Conservation (phyloP, 2,329 filamentous ascomycete species). For the Fonsecaea nubica region DNA sequence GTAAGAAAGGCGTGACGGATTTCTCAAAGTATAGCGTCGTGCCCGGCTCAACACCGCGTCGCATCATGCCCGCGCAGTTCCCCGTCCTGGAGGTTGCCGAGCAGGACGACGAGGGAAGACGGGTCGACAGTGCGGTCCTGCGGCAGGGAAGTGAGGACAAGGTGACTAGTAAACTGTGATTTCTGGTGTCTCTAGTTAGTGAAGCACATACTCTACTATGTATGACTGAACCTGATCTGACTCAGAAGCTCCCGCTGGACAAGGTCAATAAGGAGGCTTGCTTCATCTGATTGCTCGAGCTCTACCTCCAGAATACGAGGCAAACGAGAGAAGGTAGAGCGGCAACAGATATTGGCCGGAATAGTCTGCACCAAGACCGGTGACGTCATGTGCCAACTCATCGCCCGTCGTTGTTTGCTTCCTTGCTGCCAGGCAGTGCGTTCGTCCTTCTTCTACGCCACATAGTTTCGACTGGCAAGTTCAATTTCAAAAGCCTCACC, state of each 20-base stretch:
- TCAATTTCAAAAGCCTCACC: conserved; percentile 8
- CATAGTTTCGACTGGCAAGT: not conserved
- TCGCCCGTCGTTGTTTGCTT: conserved; percentile 6
- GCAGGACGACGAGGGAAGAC: conserved; percentile 78
- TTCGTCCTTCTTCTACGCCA: not conserved
- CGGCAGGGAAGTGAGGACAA: conserved; percentile 27
- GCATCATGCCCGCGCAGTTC: conserved; percentile 77
- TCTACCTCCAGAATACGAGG: too few relatives aligned
- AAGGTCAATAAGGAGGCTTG: too few relatives aligned
- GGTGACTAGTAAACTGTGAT: conserved; percentile 46
- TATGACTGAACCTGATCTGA: not conserved
- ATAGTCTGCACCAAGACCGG: too few relatives aligned
- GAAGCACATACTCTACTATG: not conserved
- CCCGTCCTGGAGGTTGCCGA: conserved; percentile 75
- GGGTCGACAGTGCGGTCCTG: conserved; percentile 68
- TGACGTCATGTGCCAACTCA: conserved; percentile 9
- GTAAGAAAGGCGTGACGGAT: conserved; percentile 69
- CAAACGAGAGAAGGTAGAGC: too few relatives aligned
- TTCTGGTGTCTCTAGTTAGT: not conserved
- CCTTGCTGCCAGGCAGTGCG: not conserved
- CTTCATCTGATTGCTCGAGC: too few relatives aligned
- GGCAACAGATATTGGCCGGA: too few relatives aligned
- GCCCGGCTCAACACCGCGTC: conserved; percentile 65
- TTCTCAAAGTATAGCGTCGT: conserved; percentile 77
- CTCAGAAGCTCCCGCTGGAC: too few relatives aligned